A percentile compares a stretch with the other conserved stretches of the same genome.
phyloP scores from a whole-genome alignment of 2,329 filamentous ascomycete species.

The Penicillium capsulatum region DNA sequence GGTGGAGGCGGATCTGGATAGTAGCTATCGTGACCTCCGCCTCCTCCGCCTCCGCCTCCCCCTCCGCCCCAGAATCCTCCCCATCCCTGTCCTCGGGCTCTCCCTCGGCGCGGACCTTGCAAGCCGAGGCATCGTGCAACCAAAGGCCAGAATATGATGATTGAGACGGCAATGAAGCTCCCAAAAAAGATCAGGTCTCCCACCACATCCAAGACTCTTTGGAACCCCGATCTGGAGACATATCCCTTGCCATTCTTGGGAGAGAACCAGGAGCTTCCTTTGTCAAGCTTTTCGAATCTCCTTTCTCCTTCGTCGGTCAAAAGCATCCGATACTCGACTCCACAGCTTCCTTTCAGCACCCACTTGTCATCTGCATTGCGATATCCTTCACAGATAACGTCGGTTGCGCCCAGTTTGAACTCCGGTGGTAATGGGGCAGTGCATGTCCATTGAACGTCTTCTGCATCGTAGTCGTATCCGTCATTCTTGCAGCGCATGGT shows the following conservation, averaged over 20 bases:
- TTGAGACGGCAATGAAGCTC: slow-evolving; percentile 28
- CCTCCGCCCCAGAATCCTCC: slow-evolving; percentile 34
- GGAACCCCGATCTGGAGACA: slow-evolving; percentile 2
- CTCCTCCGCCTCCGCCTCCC: slow-evolving; percentile 32
- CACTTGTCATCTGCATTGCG: slow-evolving; percentile 69
- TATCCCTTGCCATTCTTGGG: slow-evolving; percentile 1
- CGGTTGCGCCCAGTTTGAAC: slow-evolving; percentile 75
- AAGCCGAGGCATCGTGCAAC: slow-evolving; percentile 24
- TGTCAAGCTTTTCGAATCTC: slow-evolving; percentile 58
- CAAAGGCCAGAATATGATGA: slow-evolving; percentile 27
- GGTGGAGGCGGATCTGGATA: slow-evolving; percentile 39
- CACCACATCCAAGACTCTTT: slow-evolving; percentile 11
- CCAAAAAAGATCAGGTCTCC: slow-evolving; percentile 34
- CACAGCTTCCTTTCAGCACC: slow-evolving; percentile 87
- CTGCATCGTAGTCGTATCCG: slow-evolving; percentile 69
- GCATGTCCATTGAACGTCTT: slow-evolving; percentile 91
- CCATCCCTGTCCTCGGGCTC: slow-evolving; percentile 18
- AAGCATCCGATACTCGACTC: slow-evolving; percentile 78
- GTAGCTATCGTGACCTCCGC: slow-evolving; percentile 27
- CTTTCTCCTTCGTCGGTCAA: slow-evolving; percentile 73
- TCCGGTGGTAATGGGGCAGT: slow-evolving; percentile 59
- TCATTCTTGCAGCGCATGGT: slow-evolving; percentile 86
- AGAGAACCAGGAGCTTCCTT: slow-evolving; percentile 28
- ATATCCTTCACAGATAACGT: slow-evolving; percentile 92
- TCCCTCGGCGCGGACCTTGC: slow-evolving; percentile 15